phyloP scores from a whole-genome alignment of 345 rosid genomes.

The Tarenaya hassleriana region DNA sequence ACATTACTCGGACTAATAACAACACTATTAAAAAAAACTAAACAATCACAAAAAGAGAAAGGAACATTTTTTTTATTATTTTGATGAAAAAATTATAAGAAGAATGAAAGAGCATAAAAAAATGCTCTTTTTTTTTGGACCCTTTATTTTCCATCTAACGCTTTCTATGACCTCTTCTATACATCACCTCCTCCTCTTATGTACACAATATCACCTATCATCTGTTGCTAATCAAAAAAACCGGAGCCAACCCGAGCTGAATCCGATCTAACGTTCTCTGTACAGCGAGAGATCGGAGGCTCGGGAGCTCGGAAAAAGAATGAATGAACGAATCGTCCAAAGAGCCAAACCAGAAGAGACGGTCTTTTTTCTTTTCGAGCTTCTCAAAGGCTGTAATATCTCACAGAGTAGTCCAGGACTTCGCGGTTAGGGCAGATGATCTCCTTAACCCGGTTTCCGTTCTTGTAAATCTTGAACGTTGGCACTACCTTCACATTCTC shows the following conservation, averaged over 20 bases:
- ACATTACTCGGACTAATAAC: too few species aligned
- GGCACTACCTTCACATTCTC: slow-evolving; percentile 33
- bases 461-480: slow-evolving; percentile 29
- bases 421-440: slow-evolving; percentile 33
- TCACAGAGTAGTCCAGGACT: slow-evolving; percentile 36
- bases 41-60: too few species aligned
- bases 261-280: too few species aligned
- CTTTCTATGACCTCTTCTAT: slow-evolving; percentile 20
- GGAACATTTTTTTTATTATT: too few species aligned
- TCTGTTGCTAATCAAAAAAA: slow-evolving; percentile 25
- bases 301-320: slow-evolving; percentile 24
- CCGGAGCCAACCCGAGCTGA: slow-evolving; percentile 21
- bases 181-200: slow-evolving; percentile 24
- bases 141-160: too few species aligned
- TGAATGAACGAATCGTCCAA: slow-evolving; percentile 33
- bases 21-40: too few species aligned
- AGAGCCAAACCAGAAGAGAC: slow-evolving; percentile 17
- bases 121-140: slow-evolving; percentile 28
- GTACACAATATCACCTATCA: slow-evolving; percentile 25
- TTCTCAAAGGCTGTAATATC: slow-evolving; percentile 79
- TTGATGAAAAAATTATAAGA: too few species aligned
- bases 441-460: slow-evolving; percentile 27
- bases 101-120: too few species aligned
- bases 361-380: too few species aligned
- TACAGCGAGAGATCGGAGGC: slow-evolving; percentile 21